Evolutionary conservation across 768 basidiomycete genomes (phyloP).

Genomic region (Chalciporus piperatus): DNA sequence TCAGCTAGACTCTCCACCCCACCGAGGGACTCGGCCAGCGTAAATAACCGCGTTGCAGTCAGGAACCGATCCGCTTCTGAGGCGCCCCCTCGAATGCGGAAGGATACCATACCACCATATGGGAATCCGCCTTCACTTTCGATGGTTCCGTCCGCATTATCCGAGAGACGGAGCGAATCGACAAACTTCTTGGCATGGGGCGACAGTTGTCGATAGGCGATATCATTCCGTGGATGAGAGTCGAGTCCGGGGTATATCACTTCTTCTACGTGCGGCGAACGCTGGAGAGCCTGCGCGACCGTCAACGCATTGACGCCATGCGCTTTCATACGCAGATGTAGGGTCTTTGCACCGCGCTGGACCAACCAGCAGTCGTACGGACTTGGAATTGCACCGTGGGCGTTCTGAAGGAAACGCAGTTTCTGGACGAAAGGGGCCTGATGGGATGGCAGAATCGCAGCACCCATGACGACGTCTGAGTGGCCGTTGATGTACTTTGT

Average conservation of each 20-base stretch:
- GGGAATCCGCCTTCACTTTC: slow-evolving; percentile 62
- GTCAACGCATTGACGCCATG: slow-evolving; percentile 82
- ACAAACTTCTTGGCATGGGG: slow-evolving; percentile 70
- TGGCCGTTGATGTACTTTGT: slow-evolving; percentile 95
- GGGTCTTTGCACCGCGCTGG: slow-evolving; percentile 88
- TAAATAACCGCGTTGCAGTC: slow-evolving; percentile 61
- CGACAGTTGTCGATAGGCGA: slow-evolving; percentile 62
- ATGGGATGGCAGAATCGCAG: slow-evolving; percentile 63
- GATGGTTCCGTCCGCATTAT: slow-evolving; percentile 15
- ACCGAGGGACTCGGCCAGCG: slow-evolving; percentile 85
- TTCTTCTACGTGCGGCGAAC: slow-evolving; percentile 59
- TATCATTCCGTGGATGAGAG: slow-evolving; percentile 59
- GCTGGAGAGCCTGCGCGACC: slow-evolving; percentile 62
- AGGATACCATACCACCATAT: slow-evolving; percentile 86
- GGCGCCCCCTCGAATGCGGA: slow-evolving; percentile 53
- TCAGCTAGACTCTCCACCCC: slow-evolving; percentile 93
- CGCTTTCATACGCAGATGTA: slow-evolving; percentile 81
- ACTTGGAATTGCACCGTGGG: slow-evolving; percentile 80
- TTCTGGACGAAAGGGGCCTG: slow-evolving; percentile 46
- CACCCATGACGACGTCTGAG: slow-evolving; percentile 91
- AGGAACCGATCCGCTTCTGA: slow-evolving; percentile 66
- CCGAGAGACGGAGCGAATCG: slow-evolving; percentile 35
- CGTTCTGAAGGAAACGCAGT: slow-evolving; percentile 88
- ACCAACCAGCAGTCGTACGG: slow-evolving; percentile 89
- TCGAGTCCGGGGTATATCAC: slow-evolving; percentile 86